Evolutionary conservation across 2,329 filamentous ascomycete genomes (phyloP).

Genomic region (Ascochyta fabae): DNA sequence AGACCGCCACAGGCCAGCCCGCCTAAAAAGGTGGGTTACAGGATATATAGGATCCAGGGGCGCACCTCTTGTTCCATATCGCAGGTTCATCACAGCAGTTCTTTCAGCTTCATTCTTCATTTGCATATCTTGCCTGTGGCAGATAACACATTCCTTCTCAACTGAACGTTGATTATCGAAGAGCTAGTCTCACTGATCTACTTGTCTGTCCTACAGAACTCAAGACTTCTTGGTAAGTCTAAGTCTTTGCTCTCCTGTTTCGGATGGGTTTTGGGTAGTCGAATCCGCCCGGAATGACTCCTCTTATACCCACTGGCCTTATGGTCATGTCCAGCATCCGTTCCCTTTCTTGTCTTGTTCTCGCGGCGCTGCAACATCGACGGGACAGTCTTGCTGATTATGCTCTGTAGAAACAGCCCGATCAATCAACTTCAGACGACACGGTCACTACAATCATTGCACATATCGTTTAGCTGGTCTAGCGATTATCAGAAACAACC

Average conservation of each 20-base stretch:
- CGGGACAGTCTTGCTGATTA: not conserved
- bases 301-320: constrained; percentile 4
- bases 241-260: constrained; percentile 13
- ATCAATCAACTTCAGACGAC: constrained; percentile 14
- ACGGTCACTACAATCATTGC: constrained; percentile 24
- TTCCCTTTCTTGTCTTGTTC: not conserved
- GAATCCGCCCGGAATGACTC: not conserved
- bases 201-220: constrained; percentile 3
- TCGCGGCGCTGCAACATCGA: not conserved
- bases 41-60: constrained; percentile 33
- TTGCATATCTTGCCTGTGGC: constrained; percentile 46
- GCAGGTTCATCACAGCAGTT: constrained; percentile 33
- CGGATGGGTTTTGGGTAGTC: constrained; percentile 4
- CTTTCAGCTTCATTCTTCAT: constrained; percentile 30
- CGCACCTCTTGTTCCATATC: constrained; percentile 27
- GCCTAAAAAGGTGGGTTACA: constrained; percentile 22
- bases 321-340: constrained; percentile 1
- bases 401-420: constrained; percentile 3
- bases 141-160: constrained; percentile 43
- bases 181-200: constrained; percentile 31
- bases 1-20: constrained; percentile 25
- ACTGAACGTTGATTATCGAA: constrained; percentile 26
- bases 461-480: constrained; percentile 48
- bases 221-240: constrained; percentile 17
- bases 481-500: constrained; percentile 40